Evolutionary conservation across 163 green algal species (phyloP), one percentile per base, ranked within the genome.

Genomic region (Volvox carteri): DNA sequence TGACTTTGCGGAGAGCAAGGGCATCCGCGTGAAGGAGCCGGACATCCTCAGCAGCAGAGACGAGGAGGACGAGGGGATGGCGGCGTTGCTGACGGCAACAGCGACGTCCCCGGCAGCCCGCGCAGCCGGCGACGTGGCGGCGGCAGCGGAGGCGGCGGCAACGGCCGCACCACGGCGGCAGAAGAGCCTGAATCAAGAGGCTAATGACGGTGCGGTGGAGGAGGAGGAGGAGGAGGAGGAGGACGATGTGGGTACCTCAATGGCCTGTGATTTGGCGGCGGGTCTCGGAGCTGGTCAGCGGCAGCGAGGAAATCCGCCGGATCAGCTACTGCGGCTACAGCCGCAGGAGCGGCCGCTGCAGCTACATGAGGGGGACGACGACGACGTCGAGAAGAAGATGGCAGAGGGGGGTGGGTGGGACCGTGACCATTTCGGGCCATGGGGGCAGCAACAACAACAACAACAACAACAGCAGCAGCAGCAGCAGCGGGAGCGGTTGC

Each of bases 1-100:
- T 35, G 90, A 93, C 67, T 90, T 85, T 78, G 90, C 86, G 11
- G 90, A 92, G 78, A 81, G 54, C 65, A 86, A 79, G 37, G 90
- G 90, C 83, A 91, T 93, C 65, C 89, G 89, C 4, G 56, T 92
- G 6, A 88, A 79, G 50, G 48, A 81, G 84, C 84, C 84, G 16
- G 56, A 44, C 42, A 73, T 86, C 23, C 14, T 50, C 19, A 78
- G 60, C 60, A 41, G 60, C 11, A n/a, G 60, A 16, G 81, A 88
- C 33, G 62, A 87, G 65, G 81, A 88, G 37, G 81, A 88, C 30
- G 79, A 76, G 42, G 56, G 42, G 9, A 56, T 62, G 62, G 41
- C 67, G 30, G 12, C 30, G 30, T 9, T 12, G 65, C 65, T 21
- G 42, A 7, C 4, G 70, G 12, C 41, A 42, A 16, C 4, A 7